A percentile compares a stretch with the other conserved stretches of the same genome.
Conservation (phyloP, 352 stramenopile species). For the Thalassiosira livingstoniorum region DNA sequence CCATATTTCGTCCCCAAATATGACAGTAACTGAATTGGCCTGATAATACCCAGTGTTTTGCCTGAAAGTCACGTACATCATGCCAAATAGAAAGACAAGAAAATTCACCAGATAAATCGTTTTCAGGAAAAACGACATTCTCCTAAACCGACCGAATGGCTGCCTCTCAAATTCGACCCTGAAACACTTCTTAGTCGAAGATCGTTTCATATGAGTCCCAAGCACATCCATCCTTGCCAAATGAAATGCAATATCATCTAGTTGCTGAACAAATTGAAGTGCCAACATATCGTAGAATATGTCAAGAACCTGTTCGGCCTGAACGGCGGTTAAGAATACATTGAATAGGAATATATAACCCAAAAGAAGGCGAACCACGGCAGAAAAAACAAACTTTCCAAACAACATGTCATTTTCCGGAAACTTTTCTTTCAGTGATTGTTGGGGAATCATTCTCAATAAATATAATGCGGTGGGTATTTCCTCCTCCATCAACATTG, state of each 20-base stretch:
- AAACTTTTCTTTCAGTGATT: conserved; percentile 15
- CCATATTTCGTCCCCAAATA: conserved; percentile 33
- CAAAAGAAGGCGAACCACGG: conserved; percentile 28
- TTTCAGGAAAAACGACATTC: conserved; percentile 30
- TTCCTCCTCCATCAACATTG: conserved; percentile 56
- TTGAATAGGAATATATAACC: conserved; percentile 38
- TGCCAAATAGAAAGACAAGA: conserved; percentile 12
- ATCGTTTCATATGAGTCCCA: conserved; percentile 19
- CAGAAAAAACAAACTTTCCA: conserved; percentile 21
- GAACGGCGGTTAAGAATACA: conserved; percentile 15
- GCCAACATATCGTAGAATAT: conserved; percentile 34
- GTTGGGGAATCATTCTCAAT: conserved; percentile 32
- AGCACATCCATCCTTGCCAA: conserved; percentile 20
- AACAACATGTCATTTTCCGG: conserved; percentile 24
- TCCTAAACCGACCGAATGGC: not conserved
- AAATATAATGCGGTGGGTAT: conserved; percentile 40
- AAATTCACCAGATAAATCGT: conserved; percentile 42
- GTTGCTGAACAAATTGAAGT: conserved; percentile 23
- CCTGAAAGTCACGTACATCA: conserved; percentile 15
- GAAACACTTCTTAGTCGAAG: conserved; percentile 22
- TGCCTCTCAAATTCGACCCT: conserved; percentile 22
- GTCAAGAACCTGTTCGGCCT: conserved; percentile 18
- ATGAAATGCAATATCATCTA: conserved; percentile 34
- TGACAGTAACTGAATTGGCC: conserved; percentile 18
- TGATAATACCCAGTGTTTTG: conserved; percentile 25